Evolutionary conservation across 2,329 filamentous ascomycete species (phyloP).

Genomic region (Colletotrichum sp.): DNA sequence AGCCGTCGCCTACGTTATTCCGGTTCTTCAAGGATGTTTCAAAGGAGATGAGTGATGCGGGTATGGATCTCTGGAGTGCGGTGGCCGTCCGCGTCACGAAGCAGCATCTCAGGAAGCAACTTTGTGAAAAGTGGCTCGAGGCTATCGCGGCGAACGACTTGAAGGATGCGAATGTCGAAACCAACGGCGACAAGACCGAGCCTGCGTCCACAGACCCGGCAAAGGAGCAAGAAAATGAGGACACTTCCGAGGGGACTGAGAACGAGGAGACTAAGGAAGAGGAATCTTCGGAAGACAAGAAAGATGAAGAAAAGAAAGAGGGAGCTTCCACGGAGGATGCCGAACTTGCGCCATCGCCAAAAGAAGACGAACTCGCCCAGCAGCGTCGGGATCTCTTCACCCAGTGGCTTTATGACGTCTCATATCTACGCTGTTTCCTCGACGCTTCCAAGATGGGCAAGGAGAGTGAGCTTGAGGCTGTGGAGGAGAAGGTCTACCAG

Average conservation of each 20-base stretch:
- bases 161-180: constrained; percentile 4
- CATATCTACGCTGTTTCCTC: constrained; percentile 54
- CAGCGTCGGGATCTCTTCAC: constrained; percentile 52
- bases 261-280: constrained; percentile 10
- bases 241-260: constrained; percentile 9
- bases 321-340: not conserved
- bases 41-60: constrained; percentile 70
- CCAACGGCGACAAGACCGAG: constrained; percentile 11
- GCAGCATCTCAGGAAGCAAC: constrained; percentile 50
- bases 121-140: constrained; percentile 55
- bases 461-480: constrained; percentile 39
- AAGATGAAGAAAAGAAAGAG: constrained; percentile 18
- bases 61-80: constrained; percentile 82
- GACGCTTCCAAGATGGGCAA: constrained; percentile 28
- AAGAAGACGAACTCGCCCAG: constrained; percentile 22
- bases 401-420: constrained; percentile 68
- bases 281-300: constrained; percentile 10
- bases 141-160: constrained; percentile 37
- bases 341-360: constrained; percentile 1
- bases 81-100: constrained; percentile 70
- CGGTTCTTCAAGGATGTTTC: constrained; percentile 71
- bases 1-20: constrained; percentile 79
- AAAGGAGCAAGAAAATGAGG: constrained; percentile 11
- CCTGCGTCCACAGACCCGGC: constrained; percentile 17
- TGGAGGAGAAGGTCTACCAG: constrained; percentile 51